Evolutionary conservation across 139 green algal genomes (phyloP).

Genomic region (Gonium pectorale): DNA sequence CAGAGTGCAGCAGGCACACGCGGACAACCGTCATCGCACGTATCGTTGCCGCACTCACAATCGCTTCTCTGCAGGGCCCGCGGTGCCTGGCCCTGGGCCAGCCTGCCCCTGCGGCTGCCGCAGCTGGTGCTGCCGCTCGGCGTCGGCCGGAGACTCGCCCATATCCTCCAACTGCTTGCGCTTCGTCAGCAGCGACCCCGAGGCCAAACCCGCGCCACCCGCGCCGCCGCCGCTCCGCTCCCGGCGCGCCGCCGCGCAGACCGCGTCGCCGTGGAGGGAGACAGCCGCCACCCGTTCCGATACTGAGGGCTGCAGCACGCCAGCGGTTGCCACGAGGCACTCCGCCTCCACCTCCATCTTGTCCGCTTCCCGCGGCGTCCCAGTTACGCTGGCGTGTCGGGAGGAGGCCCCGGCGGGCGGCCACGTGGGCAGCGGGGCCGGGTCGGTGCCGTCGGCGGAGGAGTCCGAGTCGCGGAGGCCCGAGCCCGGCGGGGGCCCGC

Average conservation of each 20-base stretch:
- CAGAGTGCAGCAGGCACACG: no score
- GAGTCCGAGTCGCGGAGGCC: no score
- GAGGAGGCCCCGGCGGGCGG: not conserved
- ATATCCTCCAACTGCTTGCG: not conserved
- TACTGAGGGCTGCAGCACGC: no score
- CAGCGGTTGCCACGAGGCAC: no score
- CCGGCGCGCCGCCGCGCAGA: no score
- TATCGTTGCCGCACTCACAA: no score
- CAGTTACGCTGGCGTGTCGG: not conserved
- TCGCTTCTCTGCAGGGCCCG: no score
- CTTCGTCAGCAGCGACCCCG: not conserved
- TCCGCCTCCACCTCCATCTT: slow-evolving; percentile 13
- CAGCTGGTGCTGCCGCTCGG: not conserved
- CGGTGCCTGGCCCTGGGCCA: not conserved
- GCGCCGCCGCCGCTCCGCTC: not conserved
- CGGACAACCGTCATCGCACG: no score
- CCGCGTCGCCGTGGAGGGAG: no score
- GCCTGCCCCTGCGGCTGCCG: not conserved
- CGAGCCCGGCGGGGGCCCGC: no score
- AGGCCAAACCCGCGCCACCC: not conserved
- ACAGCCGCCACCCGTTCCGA: no score
- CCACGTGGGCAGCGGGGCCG: slow-evolving; percentile 4
- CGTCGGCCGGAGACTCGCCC: not conserved
- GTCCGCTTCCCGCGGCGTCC: not conserved
- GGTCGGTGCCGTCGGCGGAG: not conserved